Percentiles rank a stretch among this genome's conserved stretches.
These are phyloP conservation scores for Leersia perrieri DNA, from an alignment of 176 grass and related monocot species.

Conservation along the genomic window DNA sequence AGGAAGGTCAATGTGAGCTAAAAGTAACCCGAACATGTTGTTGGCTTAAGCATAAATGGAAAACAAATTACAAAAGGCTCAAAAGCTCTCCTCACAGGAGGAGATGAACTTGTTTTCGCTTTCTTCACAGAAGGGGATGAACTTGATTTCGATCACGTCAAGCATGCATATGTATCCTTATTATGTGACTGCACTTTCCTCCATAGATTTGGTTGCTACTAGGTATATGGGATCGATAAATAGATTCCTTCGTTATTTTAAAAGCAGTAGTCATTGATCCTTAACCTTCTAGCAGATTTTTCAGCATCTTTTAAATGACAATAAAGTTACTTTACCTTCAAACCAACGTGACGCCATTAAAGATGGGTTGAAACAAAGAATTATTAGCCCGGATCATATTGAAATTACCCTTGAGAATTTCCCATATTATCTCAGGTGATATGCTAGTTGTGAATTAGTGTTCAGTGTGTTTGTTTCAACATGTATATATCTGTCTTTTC, in stretches of 20 bases:
- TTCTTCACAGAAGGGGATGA: too few relatives aligned
- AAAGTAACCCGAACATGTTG: conserved; percentile 53
- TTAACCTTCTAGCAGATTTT: conserved; percentile 66
- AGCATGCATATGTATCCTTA: conserved; percentile 75
- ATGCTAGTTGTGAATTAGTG: neutral
- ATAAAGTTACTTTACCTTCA: conserved; percentile 24
- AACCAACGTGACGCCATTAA: conserved; percentile 49
- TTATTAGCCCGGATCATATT: conserved; percentile 65
- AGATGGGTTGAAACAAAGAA: conserved; percentile 57
- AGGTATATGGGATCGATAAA: conserved; percentile 1
- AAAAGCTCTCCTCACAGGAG: conserved; percentile 36
- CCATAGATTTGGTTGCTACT: neutral
- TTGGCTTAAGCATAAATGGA: conserved; percentile 55
- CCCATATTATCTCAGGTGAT: conserved; percentile 83
- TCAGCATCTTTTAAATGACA: conserved; percentile 48
- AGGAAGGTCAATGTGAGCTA: conserved; percentile 37
- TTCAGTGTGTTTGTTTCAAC: neutral
- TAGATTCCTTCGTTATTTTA: conserved; percentile 7
- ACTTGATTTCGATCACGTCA: conserved; percentile 43
- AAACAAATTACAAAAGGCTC: neutral
- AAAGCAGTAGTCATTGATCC: conserved; percentile 6
- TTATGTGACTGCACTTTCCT: neutral
- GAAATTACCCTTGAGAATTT: conserved; percentile 68
- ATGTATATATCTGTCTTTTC: too few relatives aligned
- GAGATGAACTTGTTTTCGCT: too few relatives aligned